Conservation (phyloP, 495 filamentous ascomycete genomes). For the Lophiostoma macrostomum region DNA sequence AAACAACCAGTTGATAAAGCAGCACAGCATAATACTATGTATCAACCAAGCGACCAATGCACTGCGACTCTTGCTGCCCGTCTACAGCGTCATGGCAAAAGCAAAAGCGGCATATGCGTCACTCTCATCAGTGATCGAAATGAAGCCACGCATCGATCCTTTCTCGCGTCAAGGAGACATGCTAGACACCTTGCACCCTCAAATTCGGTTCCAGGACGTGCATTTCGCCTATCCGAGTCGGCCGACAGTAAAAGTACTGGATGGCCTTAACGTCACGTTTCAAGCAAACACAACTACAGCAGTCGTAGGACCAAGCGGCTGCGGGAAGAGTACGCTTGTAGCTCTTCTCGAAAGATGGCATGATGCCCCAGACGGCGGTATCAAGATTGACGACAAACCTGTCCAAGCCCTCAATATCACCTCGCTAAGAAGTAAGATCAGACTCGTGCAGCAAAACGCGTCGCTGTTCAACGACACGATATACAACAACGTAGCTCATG, state of each 20-base stretch:
- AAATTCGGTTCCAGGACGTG: slow-evolving; percentile 79
- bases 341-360: slow-evolving; percentile 94
- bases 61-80: no score
- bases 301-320: slow-evolving; percentile 80
- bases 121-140: no score
- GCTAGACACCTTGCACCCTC: no score
- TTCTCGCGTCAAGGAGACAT: no score
- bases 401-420: slow-evolving; percentile 48
- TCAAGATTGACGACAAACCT: background rate
- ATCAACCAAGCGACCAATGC: no score
- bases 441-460: slow-evolving; percentile 82
- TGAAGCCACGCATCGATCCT: no score
- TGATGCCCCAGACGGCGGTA: slow-evolving; percentile 38
- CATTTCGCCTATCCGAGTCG: slow-evolving; percentile 91
- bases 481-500: slow-evolving; percentile 80
- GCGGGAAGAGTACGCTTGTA: slow-evolving; percentile 91
- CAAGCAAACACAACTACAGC: slow-evolving; percentile 87
- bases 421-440: slow-evolving; percentile 83
- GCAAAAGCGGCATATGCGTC: no score
- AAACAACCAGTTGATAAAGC: no score
- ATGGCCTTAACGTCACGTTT: slow-evolving; percentile 70
- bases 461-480: slow-evolving; percentile 82
- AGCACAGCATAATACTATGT: no score
- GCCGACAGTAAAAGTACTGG: slow-evolving; percentile 81
- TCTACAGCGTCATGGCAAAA: no score